Evolutionary conservation across 371 early-diverging fungal genomes (phyloP).

Genomic region (Mucor velutinosus): DNA sequence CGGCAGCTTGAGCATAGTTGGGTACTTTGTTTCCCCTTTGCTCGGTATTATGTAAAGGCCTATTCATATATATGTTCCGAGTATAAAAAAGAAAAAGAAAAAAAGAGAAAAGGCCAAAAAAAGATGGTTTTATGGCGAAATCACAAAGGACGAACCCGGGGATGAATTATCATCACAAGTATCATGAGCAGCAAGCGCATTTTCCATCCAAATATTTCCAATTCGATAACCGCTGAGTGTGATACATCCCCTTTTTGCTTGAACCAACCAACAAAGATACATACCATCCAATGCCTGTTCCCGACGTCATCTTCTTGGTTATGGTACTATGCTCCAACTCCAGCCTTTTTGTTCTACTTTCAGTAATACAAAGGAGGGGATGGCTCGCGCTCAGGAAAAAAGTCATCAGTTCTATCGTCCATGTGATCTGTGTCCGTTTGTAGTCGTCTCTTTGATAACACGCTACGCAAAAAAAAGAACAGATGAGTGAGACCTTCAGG

Average conservation of each 20-base stretch:
- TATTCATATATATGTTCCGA: slow-evolving; percentile 5
- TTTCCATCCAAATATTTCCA: background rate
- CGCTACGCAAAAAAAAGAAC: no score
- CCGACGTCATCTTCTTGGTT: no score
- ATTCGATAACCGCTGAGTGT: background rate
- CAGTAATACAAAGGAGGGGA: no score
- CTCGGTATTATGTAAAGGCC: slow-evolving; percentile 1
- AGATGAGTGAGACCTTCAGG: no score
- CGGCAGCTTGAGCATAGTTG: slow-evolving; percentile 6
- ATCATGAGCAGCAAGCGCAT: background rate
- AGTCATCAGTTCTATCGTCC: no score
- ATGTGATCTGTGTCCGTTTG: no score
- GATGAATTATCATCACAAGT: background rate
- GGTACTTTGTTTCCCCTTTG: slow-evolving; percentile 1
- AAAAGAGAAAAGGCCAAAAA: background rate
- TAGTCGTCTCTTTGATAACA: no score
- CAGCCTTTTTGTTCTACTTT: no score
- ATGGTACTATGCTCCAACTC: no score
- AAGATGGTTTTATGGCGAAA: background rate
- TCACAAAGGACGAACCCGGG: background rate
- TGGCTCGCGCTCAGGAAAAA: no score
- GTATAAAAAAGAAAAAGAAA: background rate
- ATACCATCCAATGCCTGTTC: no score
- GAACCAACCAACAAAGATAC: background rate
- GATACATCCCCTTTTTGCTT: background rate